phyloP scores from a whole-genome alignment of 345 rosid genomes.

The Physaria fendleri region DNA sequence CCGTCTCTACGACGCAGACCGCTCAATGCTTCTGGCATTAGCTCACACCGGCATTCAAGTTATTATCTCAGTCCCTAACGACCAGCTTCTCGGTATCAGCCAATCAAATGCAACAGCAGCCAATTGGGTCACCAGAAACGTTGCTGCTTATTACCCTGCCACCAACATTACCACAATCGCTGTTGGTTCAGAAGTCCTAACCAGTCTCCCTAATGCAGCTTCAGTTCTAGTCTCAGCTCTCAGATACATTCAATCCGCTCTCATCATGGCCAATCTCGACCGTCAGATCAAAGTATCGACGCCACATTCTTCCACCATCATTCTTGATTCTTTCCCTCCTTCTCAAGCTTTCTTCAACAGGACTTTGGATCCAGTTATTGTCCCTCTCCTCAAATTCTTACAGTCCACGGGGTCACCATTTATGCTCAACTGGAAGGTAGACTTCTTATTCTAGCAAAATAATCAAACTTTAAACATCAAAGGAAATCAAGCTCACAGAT shows the following conservation, averaged over 20 bases:
- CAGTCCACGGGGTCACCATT: conserved; percentile 71
- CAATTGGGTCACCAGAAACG: conserved; percentile 87
- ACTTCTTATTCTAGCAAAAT: not conserved
- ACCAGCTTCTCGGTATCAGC: conserved; percentile 91
- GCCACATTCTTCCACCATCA: conserved; percentile 79
- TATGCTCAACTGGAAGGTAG: conserved; percentile 91
- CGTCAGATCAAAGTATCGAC: conserved; percentile 82
- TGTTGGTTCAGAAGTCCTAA: conserved; percentile 84
- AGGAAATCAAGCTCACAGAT: not conserved
- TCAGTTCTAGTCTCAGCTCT: conserved; percentile 80
- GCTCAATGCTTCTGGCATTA: conserved; percentile 72
- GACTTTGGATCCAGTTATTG: conserved; percentile 80
- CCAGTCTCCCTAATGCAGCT: conserved; percentile 64
- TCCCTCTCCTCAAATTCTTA: conserved; percentile 82
- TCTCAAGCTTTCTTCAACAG: conserved; percentile 98
- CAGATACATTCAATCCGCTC: conserved; percentile 78
- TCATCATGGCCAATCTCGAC: conserved; percentile 86
- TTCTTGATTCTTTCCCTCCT: conserved; percentile 95
- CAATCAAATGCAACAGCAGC: conserved; percentile 98
- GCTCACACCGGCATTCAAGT: conserved; percentile 87
- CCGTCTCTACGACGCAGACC: conserved; percentile 82
- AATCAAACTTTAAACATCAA: not conserved
- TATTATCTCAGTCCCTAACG: conserved; percentile 86
- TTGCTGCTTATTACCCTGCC: conserved; percentile 77
- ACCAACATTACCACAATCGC: conserved; percentile 89